Evolutionary conservation across 257 asterid genomes (phyloP).

Genomic region (Solanum tarijense): DNA sequence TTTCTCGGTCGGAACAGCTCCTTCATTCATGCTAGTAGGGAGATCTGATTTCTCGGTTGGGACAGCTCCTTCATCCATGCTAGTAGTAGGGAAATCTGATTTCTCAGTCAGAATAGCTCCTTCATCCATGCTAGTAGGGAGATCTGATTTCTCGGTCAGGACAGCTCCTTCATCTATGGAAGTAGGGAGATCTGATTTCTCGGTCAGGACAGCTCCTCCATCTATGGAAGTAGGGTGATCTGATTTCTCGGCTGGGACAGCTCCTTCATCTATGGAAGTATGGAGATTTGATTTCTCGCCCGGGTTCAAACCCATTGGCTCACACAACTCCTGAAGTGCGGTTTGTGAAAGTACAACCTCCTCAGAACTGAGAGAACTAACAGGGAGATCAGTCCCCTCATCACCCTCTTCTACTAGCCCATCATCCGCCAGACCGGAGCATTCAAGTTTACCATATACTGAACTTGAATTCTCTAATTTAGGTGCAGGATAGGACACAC

Average conservation of each 20-base stretch:
- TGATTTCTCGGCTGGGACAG: constrained; percentile 5
- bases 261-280: not conserved
- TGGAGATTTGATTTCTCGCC: constrained; percentile 20
- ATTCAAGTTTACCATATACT: constrained; percentile 19
- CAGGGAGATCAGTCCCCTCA: constrained; percentile 11
- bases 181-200: not conserved
- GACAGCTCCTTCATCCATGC: not conserved
- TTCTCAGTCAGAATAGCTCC: not conserved
- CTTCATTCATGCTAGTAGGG: constrained; percentile 7
- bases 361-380: not conserved
- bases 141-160: constrained; percentile 17
- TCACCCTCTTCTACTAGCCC: constrained; percentile 5
- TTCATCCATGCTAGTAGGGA: constrained; percentile 5
- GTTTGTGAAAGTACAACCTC: constrained; percentile 14
- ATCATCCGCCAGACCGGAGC: constrained; percentile 12
- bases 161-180: not conserved
- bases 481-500: constrained; percentile 6
- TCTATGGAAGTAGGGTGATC: constrained; percentile 14
- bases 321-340: constrained; percentile 9
- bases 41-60: constrained; percentile 17
- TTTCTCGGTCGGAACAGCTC: not conserved
- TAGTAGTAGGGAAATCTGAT: not conserved
- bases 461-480: constrained; percentile 14
- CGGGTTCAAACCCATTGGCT: constrained; percentile 7
- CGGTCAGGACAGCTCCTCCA: not conserved